Evolutionary conservation across 306 rosid genomes (phyloP).

Genomic region (Ceratonia siliqua): DNA sequence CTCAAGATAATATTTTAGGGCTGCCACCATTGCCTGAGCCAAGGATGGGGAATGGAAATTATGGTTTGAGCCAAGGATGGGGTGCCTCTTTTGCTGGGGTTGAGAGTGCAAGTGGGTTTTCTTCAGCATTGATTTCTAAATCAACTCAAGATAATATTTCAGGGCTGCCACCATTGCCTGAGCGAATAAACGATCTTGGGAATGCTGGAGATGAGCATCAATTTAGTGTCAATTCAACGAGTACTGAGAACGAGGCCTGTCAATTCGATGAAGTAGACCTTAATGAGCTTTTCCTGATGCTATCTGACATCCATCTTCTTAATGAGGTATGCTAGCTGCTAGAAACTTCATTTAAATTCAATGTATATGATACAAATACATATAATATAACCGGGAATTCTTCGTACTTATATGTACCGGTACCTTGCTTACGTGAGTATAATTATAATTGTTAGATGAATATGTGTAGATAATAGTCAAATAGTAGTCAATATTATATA

Average conservation of each 20-base stretch:
- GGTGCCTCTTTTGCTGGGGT: background rate
- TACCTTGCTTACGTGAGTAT: too few species aligned
- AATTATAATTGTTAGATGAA: too few species aligned
- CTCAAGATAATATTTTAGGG: slow-evolving; percentile 3
- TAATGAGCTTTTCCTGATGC: background rate
- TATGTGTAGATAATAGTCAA: too few species aligned
- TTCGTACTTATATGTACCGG: background rate
- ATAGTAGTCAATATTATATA: background rate
- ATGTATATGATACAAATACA: background rate
- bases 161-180: background rate
- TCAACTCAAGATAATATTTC: slow-evolving; percentile 9
- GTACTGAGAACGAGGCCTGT: background rate
- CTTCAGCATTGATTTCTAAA: background rate
- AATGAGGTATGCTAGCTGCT: slow-evolving; percentile 20
- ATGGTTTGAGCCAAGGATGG: slow-evolving; percentile 17
- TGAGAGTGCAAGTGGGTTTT: background rate
- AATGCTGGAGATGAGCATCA: slow-evolving; percentile 17
- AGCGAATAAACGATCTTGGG: background rate
- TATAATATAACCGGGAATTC: background rate
- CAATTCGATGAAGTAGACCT: background rate
- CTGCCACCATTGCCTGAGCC: background rate
- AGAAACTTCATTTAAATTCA: background rate
- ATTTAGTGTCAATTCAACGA: background rate
- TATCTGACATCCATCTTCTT: background rate
- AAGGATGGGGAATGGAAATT: background rate